Evolutionary conservation across 306 rosid genomes (phyloP), one percentile per base, ranked within the genome.

Genomic region (Cucurbita ficifolia): DNA sequence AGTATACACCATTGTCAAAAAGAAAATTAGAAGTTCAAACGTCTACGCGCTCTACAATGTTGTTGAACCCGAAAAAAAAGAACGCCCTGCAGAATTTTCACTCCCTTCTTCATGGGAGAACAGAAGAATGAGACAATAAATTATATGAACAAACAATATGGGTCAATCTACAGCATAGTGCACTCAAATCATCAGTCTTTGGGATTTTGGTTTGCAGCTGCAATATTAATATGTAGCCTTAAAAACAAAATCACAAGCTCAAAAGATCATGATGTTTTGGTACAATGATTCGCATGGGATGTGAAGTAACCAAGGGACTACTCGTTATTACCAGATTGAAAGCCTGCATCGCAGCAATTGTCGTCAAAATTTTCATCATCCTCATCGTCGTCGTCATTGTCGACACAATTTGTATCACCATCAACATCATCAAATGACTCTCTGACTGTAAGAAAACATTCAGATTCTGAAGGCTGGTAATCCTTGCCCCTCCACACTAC

Each of bases 401-500:
- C 76, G 4, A 55, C 70, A 10, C 52, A 40, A 21, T 12, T 45
- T 40, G 58, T 48, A 77, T 80, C 62, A 51, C 39, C 80, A 13
- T 76, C 84, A 10, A 58, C 76, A 76, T 81, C 88, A 24, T 85
- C 86, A 38, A 86, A 83, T 9, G 73, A 29, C 70, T 87, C 90
- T 19, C 82, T 77, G 67, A 82, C 88, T 11, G 84, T 45, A 70
- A 85, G 72, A 52, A 81, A 83, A 82, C 76, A 77, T 55, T 80
- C 86, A 74, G 72, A 76, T 64, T 80, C 84, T 1, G 42, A 58
- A 71, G 89, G 85, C 63, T 76, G 72, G 70, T 85, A 90, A 70
- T 82, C 87, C 55, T 80, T 77, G 43, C 98, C 97, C 78, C 92
- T 86, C 97, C 96, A 94, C 76, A 84, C 81, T 68, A 90, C 97